A percentile compares a stretch with the other conserved stretches of the same genome.
phyloP scores from a whole-genome alignment of 2,329 filamentous ascomycete species.

The Herpotrichia juniperi region DNA sequence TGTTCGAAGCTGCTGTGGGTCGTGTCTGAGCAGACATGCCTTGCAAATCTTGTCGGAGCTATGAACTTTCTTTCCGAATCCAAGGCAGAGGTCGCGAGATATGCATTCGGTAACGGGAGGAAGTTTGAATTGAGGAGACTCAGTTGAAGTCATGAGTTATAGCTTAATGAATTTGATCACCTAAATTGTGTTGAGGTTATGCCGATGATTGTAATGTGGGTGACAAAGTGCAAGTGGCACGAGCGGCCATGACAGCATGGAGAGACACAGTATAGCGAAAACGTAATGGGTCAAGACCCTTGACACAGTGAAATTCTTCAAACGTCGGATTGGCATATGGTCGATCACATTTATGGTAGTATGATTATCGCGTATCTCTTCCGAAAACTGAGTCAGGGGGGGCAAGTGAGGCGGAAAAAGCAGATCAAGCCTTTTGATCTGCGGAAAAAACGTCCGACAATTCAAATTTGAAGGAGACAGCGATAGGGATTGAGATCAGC shows the following conservation, averaged over 20 bases:
- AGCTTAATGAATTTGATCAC: not conserved
- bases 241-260: not conserved
- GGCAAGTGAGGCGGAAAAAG: not conserved
- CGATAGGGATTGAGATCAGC: no score
- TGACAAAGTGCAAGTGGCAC: not conserved
- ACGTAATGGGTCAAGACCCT: no score
- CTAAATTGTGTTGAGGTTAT: not conserved
- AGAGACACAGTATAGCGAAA: not conserved
- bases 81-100: slow-evolving; percentile 26
- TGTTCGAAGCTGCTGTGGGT: slow-evolving; percentile 28
- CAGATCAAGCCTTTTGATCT: not conserved
- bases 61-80: slow-evolving; percentile 33
- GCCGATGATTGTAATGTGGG: not conserved
- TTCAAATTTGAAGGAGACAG: not conserved
- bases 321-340: not conserved
- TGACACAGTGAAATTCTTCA: not conserved
- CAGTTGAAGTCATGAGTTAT: not conserved
- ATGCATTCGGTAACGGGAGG: slow-evolving; percentile 32
- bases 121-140: slow-evolving; percentile 22
- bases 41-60: slow-evolving; percentile 24
- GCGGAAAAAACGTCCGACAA: not conserved
- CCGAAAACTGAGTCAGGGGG: not conserved
- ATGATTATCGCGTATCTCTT: not conserved
- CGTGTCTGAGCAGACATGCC: slow-evolving; percentile 30
- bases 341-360: not conserved